Base-by-base conservation (phyloP, 2,329 filamentous ascomycete species). In the Diaporthe humulicola region DNA sequence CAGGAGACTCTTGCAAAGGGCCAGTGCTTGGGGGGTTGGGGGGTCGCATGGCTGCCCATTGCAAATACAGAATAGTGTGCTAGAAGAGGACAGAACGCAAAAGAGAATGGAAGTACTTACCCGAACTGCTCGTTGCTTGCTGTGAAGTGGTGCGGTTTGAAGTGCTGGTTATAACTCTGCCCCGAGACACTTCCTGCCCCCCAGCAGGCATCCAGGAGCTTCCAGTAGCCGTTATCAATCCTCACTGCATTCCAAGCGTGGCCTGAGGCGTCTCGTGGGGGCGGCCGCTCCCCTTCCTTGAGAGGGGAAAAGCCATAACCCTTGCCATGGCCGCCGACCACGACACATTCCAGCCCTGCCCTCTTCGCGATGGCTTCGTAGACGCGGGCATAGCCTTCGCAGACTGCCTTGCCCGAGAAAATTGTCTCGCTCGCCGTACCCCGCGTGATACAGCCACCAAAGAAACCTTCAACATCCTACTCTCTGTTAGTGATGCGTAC, bases 211-310 rank as follows among this genome's bases (percentile, higher is more conserved):
- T 99, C 97, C 66, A 98, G 85, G 1, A 98, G 89, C 84, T 98
- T 98, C 96, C 96, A 98, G 77, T 92, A 90, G 2, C 94, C 95
- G 36, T 92, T 90, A 79, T 98, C 96, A 74, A 98, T 95, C 70
- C 91, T 90, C 9, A 98, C 95, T 0, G 94, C 96, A 80, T 98
- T 98, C 97, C 97, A 98, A 0, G 97, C 96, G 83, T 98, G 96
- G 1, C 90, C 90, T 7, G 85, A 88, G 0, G 90, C 85, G 70
- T 92, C 86, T 28, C 88, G 89, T 0, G 91, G 88, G 2, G 96
- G 96, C 0, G 93, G 82, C 0, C 89, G 86, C 70, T 93, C 87
- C 4, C 93, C 94, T 0, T 91, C 88, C 52, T 88, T 86, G 10
- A 95, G 84, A 0, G 91, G 83, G 0, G 81, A 82, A 83, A 95